Conservation (phyloP, 495 filamentous ascomycete genomes). For the Aspergillus carlsbadensis region DNA sequence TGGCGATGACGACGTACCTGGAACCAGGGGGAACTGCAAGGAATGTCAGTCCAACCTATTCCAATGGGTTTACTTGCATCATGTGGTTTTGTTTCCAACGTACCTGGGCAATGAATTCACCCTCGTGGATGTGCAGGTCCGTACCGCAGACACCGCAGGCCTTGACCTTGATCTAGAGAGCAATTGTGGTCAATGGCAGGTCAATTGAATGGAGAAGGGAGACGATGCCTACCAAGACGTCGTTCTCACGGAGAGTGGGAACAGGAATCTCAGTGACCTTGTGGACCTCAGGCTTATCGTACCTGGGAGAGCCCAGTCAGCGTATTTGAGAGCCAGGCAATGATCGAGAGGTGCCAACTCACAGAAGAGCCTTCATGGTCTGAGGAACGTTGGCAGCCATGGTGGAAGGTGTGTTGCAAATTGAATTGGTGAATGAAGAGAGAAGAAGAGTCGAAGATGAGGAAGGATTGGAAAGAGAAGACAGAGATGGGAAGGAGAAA, state of each 20-base stretch:
- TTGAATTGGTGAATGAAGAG: neutral
- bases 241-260: constrained; percentile 56
- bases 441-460: constrained; percentile 3
- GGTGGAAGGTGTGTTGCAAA: constrained; percentile 14
- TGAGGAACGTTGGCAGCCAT: constrained; percentile 42
- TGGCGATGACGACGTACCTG: constrained; percentile 26
- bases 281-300: constrained; percentile 61
- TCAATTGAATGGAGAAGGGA: neutral
- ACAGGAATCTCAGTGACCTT: constrained; percentile 59
- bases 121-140: constrained; percentile 65
- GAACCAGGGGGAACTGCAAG: constrained; percentile 55
- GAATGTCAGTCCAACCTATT: neutral
- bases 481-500: constrained; percentile 11
- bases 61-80: neutral
- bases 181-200: neutral
- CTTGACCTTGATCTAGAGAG: constrained; percentile 49
- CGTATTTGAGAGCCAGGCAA: neutral
- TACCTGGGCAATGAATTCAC: constrained; percentile 61
- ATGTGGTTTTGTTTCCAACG: constrained; percentile 2
- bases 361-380: constrained; percentile 62
- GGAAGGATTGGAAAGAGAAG: constrained; percentile 2
- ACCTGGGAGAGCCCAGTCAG: constrained; percentile 39
- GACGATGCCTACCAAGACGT: constrained; percentile 49
- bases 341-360: constrained; percentile 20
- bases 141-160: constrained; percentile 71